Evolutionary conservation across 345 rosid species (phyloP).

Genomic region (Conringia planisiliqua): DNA sequence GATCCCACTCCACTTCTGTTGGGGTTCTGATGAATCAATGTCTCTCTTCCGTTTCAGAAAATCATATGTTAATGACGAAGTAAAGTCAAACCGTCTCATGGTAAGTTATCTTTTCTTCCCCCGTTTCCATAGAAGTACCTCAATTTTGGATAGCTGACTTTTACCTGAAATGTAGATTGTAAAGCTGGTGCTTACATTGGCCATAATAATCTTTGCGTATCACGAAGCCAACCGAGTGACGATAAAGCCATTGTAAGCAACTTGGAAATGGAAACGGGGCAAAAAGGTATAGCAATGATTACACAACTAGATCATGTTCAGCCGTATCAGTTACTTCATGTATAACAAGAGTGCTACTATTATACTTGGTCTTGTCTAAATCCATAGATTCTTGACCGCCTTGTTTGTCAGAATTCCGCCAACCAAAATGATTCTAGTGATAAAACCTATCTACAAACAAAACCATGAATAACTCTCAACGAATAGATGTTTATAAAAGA

Average conservation of each 20-base stretch:
- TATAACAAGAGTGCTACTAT: too few species aligned
- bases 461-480: too few species aligned
- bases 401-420: background rate
- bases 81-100: background rate
- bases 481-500: too few species aligned
- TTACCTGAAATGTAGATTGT: background rate
- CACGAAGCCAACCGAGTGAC: background rate
- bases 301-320: background rate
- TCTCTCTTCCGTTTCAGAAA: background rate
- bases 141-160: background rate
- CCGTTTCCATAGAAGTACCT: background rate
- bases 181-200: background rate
- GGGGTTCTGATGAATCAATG: background rate
- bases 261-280: background rate
- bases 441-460: too few species aligned
- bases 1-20: too few species aligned
- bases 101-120: background rate
- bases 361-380: too few species aligned
- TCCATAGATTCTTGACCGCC: background rate
- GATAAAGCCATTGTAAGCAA: background rate
- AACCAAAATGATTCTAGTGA: background rate
- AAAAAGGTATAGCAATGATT: too few species aligned
- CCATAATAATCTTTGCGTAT: background rate
- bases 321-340: too few species aligned
- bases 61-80: background rate